Evolutionary conservation across 305 asterid genomes (phyloP).

Genomic region (Stenogyne calaminthoides): DNA sequence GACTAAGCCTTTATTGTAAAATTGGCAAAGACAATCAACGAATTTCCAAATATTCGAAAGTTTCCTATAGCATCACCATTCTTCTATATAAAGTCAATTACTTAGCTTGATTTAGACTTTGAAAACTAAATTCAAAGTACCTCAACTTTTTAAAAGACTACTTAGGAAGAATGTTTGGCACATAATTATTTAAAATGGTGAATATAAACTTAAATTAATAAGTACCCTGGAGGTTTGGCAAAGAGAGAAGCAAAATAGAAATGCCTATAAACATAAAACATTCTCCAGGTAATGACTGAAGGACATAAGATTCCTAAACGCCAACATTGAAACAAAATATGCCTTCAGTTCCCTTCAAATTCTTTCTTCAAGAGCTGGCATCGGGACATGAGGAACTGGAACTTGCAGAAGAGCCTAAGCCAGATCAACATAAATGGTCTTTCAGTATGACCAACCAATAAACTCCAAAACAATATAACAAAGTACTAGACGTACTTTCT

Average conservation of each 20-base stretch:
- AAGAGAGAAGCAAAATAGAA: background rate
- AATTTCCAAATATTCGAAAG: background rate
- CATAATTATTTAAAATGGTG: background rate
- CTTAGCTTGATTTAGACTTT: slow-evolving; percentile 7
- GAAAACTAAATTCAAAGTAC: slow-evolving; percentile 11
- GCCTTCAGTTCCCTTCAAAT: slow-evolving; percentile 25
- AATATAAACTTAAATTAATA: slow-evolving; percentile 15
- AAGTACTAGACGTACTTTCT: slow-evolving; percentile 17
- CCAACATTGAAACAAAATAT: slow-evolving; percentile 6
- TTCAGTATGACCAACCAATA: slow-evolving; percentile 29
- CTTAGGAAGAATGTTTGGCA: background rate
- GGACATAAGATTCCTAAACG: slow-evolving; percentile 22
- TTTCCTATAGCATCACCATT: background rate
- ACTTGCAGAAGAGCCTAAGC: slow-evolving; percentile 50
- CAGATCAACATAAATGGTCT: slow-evolving; percentile 33
- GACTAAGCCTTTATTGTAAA: background rate
- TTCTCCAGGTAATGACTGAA: slow-evolving; percentile 21
- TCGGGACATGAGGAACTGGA: slow-evolving; percentile 41
- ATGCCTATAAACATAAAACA: slow-evolving; percentile 17
- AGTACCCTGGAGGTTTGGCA: slow-evolving; percentile 1
- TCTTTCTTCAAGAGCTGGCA: slow-evolving; percentile 40
- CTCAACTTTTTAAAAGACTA: background rate
- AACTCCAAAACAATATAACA: slow-evolving; percentile 27
- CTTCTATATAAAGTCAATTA: background rate
- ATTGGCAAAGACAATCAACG: background rate